Conservation (phyloP, 1,284 basidiomycete genomes). For the Microbotryum saponariae region DNA sequence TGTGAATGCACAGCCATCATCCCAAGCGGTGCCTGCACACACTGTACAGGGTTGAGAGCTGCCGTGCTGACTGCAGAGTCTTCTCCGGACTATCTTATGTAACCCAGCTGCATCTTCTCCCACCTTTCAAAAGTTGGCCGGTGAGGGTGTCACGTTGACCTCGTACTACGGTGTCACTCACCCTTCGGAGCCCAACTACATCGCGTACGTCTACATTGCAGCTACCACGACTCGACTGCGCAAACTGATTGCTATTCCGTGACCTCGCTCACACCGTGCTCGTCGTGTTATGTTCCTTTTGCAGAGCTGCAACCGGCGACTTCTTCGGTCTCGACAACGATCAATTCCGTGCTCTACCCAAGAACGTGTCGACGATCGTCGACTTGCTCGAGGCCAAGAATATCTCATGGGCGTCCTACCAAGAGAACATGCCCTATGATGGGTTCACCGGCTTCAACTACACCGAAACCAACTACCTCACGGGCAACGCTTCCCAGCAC, state of each 20-base stretch:
- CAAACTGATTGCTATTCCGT: too few species aligned
- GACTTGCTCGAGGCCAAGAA: constrained; percentile 57
- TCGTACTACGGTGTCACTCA: constrained; percentile 56
- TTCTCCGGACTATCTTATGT: not conserved
- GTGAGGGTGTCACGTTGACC: constrained; percentile 51
- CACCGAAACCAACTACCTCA: constrained; percentile 47
- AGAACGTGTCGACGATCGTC: constrained; percentile 52
- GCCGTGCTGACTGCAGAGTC: not conserved
- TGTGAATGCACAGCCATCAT: not conserved
- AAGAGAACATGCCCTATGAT: constrained; percentile 56
- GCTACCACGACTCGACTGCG: not conserved
- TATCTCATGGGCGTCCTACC: constrained; percentile 47
- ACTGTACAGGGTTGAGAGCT: constrained; percentile 5
- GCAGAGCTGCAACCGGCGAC: constrained; percentile 47
- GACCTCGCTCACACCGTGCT: not conserved
- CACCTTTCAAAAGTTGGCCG: constrained; percentile 49
- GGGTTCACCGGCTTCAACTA: constrained; percentile 45
- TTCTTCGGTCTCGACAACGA: constrained; percentile 55
- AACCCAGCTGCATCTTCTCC: constrained; percentile 37
- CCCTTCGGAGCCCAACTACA: constrained; percentile 56
- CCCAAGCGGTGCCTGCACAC: not conserved
- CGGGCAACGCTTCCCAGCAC: constrained; percentile 36
- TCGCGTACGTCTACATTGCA: constrained; percentile 9
- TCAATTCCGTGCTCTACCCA: constrained; percentile 40
- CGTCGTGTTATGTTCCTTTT: not conserved